These are phyloP conservation scores for Termitomyces sp. DNA, from an alignment of 768 basidiomycete genomes.

Conservation along the genomic window DNA sequence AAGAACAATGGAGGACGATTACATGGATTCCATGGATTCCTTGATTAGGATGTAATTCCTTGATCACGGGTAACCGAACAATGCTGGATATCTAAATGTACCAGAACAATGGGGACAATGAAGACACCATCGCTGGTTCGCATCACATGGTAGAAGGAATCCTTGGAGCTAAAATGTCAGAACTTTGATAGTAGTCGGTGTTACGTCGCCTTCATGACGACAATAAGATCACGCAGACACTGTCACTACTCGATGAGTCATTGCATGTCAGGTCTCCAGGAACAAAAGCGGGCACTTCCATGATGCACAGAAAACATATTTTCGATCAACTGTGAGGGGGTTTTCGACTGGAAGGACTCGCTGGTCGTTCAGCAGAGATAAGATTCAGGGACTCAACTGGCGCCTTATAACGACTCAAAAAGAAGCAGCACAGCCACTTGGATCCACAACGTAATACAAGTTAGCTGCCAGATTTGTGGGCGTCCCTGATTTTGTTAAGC, in stretches of 20 bases:
- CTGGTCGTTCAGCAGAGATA: neutral
- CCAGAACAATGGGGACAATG: conserved; percentile 13
- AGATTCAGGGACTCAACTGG: neutral
- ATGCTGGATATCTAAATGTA: neutral
- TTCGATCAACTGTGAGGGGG: neutral
- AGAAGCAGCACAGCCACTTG: conserved; percentile 34
- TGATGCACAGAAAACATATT: neutral
- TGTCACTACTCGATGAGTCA: neutral
- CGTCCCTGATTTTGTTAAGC: conserved; percentile 10
- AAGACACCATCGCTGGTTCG: conserved; percentile 2
- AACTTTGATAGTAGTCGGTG: neutral
- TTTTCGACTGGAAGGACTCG: neutral
- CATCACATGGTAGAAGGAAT: conserved; percentile 3
- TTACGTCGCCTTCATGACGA: neutral
- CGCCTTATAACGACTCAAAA: conserved; percentile 1
- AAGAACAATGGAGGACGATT: conserved; percentile 1
- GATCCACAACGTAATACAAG: conserved; percentile 35
- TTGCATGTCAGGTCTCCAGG: neutral
- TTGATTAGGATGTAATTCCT: conserved; percentile 1
- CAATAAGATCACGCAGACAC: neutral
- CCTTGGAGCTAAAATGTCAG: conserved; percentile 4
- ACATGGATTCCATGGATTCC: neutral
- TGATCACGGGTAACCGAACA: neutral
- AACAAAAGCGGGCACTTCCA: neutral
- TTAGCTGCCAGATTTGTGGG: conserved; percentile 10